Evolutionary conservation across 2,329 filamentous ascomycete genomes (phyloP), one percentile per base, ranked within the genome.

Genomic region (Paracorniculantispora psalliotae): DNA sequence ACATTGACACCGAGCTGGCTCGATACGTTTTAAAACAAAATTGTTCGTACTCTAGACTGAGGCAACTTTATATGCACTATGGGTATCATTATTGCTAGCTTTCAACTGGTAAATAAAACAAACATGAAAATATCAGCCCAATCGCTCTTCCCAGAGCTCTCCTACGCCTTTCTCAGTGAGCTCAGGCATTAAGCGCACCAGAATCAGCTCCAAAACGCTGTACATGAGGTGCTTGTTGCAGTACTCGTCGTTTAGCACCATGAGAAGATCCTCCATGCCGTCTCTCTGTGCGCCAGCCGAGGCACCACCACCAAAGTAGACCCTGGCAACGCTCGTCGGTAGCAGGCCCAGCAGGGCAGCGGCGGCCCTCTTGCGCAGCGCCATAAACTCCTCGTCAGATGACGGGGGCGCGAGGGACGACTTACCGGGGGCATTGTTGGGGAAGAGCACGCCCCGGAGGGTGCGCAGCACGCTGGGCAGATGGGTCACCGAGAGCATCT

Each of bases 201-300:
- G 78, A 2, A 96, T 71, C 60, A 93, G 75, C 75, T 99, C 94
- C 35, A 97, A 75, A 50, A 94, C 79, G 47, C 85, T 81, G 69
- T 96, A 96, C 65, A 96, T 77, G 33, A 97, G 77, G 75, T 97
- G 92, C 76, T 92, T 96, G 75, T 99, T 99, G 74, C 92, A 88
- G 75, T 96, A 96, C 54, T 82, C 79, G 73, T 97, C 92, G 17
- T 83, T 84, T 64, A 96, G 87, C 39, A 92, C 78, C 66, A 89
- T 85, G 49, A 97, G 78, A 48, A 92, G 77, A 26, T 82, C 75
- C 67, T 87, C 84, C 63, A 91, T 81, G 65, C 87, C 81, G 61
- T 76, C 72, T 15, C 47, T 85, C 73, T 60, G 85, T 77, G 51
- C 74, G 57, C 61, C 59, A 48, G 62, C 66, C 23, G 59, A 63